Evolutionary conservation across 371 early-diverging fungal genomes (phyloP).

Genomic region (Phascolomyces articulosus): DNA sequence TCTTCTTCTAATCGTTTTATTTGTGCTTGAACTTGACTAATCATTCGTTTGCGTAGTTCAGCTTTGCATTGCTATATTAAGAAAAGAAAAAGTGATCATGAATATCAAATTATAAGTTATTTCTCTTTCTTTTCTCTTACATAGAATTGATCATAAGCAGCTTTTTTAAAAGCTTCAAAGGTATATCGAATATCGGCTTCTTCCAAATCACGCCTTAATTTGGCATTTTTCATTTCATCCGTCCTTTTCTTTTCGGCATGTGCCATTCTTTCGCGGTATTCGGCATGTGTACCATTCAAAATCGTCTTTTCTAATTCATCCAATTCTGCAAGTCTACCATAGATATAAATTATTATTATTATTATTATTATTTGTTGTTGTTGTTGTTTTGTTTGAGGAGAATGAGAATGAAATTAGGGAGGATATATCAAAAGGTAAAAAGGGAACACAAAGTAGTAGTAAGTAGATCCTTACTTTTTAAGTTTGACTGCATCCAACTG

Average conservation of each 20-base stretch:
- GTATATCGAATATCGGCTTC: conserved; percentile 18
- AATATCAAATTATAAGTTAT: no score
- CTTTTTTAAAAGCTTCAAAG: conserved; percentile 20
- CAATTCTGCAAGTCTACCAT: conserved; percentile 19
- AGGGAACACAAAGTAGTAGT: not conserved
- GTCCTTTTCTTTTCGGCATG: conserved; percentile 19
- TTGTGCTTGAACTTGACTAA: conserved; percentile 18
- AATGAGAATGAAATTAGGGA: not conserved
- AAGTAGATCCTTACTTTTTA: conserved; percentile 5
- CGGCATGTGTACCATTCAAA: conserved; percentile 18
- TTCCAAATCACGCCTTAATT: conserved; percentile 15
- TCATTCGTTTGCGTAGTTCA: conserved; percentile 21
- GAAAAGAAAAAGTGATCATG: conserved; percentile 3
- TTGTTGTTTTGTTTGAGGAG: no score
- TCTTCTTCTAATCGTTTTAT: conserved; percentile 26
- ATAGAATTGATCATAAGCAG: conserved; percentile 26
- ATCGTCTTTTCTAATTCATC: conserved; percentile 21
- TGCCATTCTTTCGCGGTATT: conserved; percentile 17
- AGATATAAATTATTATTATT: not conserved
- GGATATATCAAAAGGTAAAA: not conserved
- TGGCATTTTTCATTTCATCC: conserved; percentile 4
- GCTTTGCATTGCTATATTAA: conserved; percentile 19
- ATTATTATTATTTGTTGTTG: no score
- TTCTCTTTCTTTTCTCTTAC: no score
- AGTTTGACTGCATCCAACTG: conserved; percentile 8